These are phyloP conservation scores for Eucalyptus melliodora DNA, from an alignment of 345 rosid species.

Conservation along the genomic window DNA sequence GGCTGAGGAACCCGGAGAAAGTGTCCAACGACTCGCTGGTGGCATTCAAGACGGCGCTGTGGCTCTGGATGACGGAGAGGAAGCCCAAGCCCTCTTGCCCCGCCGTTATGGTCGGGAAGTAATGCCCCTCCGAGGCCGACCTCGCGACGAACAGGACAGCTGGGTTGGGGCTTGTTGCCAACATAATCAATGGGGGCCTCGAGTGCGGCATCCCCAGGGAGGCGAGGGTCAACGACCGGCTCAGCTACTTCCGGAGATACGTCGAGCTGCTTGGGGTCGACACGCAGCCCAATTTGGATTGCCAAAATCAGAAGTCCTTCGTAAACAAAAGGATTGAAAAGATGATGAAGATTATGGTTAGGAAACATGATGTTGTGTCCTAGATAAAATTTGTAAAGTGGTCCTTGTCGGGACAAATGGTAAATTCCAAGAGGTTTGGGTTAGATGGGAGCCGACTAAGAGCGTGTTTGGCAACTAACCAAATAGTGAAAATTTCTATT, in stretches of 20 bases:
- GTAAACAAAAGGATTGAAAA: background rate
- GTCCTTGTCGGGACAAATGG: background rate
- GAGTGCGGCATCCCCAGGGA: slow-evolving; percentile 66
- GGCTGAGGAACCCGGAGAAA: slow-evolving; percentile 46
- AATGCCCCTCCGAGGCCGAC: slow-evolving; percentile 33
- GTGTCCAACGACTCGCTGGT: slow-evolving; percentile 53
- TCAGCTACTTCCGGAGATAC: slow-evolving; percentile 62
- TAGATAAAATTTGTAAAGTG: background rate
- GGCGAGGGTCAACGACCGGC: slow-evolving; percentile 45
- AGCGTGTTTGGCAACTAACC: no score
- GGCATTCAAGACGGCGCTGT: slow-evolving; percentile 65
- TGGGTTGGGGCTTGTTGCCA: slow-evolving; percentile 68
- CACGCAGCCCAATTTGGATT: slow-evolving; percentile 53
- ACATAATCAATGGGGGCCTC: slow-evolving; percentile 75
- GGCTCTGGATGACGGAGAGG: slow-evolving; percentile 88
- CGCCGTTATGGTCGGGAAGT: slow-evolving; percentile 56
- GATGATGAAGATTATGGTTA: background rate
- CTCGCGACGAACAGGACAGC: slow-evolving; percentile 40
- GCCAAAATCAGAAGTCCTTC: slow-evolving; percentile 55
- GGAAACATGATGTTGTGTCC: background rate
- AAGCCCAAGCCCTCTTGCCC: slow-evolving; percentile 74
- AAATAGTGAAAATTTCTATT: no score
- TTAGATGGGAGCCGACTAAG: background rate
- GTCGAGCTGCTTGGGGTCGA: slow-evolving; percentile 33
- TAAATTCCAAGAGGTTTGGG: background rate